Evolutionary conservation across 1,284 basidiomycete species (phyloP).

Genomic region (Ganoderma boninense): DNA sequence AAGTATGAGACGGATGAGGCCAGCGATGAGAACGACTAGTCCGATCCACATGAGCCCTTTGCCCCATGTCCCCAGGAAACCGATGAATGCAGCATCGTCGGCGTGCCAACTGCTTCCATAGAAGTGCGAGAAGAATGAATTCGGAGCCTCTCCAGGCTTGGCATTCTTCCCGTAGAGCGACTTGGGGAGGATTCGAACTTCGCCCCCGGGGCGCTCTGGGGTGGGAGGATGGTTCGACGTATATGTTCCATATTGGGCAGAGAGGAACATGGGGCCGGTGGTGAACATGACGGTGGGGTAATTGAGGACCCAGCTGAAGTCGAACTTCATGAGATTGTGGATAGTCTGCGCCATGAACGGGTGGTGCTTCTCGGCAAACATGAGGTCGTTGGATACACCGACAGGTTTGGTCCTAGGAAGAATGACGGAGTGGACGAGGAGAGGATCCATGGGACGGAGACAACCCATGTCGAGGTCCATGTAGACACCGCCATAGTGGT

Average conservation of each 20-base stretch:
- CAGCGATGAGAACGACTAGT: slow-evolving; percentile 72
- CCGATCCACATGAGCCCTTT: slow-evolving; percentile 88
- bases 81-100: slow-evolving; percentile 93
- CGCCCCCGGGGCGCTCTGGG: slow-evolving; percentile 60
- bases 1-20: slow-evolving; percentile 68
- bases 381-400: slow-evolving; percentile 97
- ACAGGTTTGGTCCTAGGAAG: slow-evolving; percentile 96
- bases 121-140: slow-evolving; percentile 95
- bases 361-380: slow-evolving; percentile 88
- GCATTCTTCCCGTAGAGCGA: slow-evolving; percentile 97
- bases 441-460: slow-evolving; percentile 86
- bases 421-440: slow-evolving; percentile 90
- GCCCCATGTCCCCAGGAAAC: slow-evolving; percentile 89
- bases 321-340: slow-evolving; percentile 91
- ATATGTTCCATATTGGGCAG: slow-evolving; percentile 87
- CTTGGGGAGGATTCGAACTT: slow-evolving; percentile 92
- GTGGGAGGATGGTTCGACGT: slow-evolving; percentile 75
- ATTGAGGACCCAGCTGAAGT: slow-evolving; percentile 93
- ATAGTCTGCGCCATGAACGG: slow-evolving; percentile 95
- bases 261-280: slow-evolving; percentile 95
- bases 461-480: slow-evolving; percentile 98
- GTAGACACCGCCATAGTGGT: slow-evolving; percentile 96
- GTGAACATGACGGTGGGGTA: slow-evolving; percentile 99
- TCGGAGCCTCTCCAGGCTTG: slow-evolving; percentile 81
- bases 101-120: slow-evolving; percentile 98